Conservation (phyloP, 257 asterid species). For the Eucommia ulmoides region DNA sequence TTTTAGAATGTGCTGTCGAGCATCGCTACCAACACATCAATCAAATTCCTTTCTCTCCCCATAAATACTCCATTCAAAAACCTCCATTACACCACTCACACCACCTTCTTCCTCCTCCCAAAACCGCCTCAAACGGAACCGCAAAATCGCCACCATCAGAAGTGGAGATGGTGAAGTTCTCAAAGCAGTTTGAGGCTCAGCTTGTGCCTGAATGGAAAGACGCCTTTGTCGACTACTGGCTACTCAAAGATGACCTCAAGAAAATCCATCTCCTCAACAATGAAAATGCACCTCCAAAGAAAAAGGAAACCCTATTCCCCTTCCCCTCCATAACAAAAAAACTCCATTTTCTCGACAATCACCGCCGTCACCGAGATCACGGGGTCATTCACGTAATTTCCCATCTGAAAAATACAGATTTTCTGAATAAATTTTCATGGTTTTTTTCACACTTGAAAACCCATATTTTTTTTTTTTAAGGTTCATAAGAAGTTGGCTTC, state of each 20-base stretch:
- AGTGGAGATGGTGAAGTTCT: conserved; percentile 65
- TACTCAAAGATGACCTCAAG: conserved; percentile 69
- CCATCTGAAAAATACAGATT: too few relatives aligned
- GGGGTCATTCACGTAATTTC: conserved; percentile 45
- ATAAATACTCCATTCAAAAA: conserved; percentile 36
- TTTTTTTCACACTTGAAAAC: too few relatives aligned
- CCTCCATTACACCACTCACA: conserved; percentile 18
- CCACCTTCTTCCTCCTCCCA: conserved; percentile 4
- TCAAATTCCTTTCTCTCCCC: conserved; percentile 33
- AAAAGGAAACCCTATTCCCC: conserved; percentile 12
- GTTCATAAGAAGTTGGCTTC: conserved; percentile 52
- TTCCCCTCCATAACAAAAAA: too few relatives aligned
- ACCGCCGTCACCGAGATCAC: conserved; percentile 30
- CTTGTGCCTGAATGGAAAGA: conserved; percentile 94
- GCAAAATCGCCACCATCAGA: too few relatives aligned
- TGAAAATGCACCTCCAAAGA: conserved; percentile 10
- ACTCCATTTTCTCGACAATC: too few relatives aligned
- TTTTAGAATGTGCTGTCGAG: conserved; percentile 64
- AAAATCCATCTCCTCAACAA: conserved; percentile 34
- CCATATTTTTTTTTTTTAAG: conserved; percentile 18
- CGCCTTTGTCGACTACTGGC: conserved; percentile 81
- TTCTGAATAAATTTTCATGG: too few relatives aligned
- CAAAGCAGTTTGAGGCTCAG: conserved; percentile 84
- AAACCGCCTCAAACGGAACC: too few relatives aligned
- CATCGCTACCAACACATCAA: conserved; percentile 20